Evolutionary conservation across 306 rosid genomes (phyloP).

Genomic region (Rosa multiflora): DNA sequence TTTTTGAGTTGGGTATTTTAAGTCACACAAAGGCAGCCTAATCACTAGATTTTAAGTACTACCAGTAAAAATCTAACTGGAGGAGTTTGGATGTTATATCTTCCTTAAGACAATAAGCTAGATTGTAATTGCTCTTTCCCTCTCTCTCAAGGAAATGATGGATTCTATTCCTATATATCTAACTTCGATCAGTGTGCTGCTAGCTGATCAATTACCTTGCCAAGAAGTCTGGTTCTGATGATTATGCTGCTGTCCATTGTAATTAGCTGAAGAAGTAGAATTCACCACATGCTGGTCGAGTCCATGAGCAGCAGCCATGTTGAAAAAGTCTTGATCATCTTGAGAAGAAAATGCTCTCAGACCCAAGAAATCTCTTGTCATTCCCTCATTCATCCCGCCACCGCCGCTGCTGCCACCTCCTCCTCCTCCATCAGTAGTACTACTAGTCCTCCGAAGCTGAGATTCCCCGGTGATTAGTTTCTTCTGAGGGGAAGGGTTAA

Average conservation of each 20-base stretch:
- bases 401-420: not conserved
- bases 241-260: slow-evolving; percentile 35
- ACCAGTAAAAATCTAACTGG: not conserved
- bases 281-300: slow-evolving; percentile 35
- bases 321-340: slow-evolving; percentile 36
- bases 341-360: slow-evolving; percentile 42
- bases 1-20: no score
- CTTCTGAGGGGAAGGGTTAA: not conserved
- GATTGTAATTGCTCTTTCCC: slow-evolving; percentile 1
- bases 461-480: not conserved
- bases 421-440: not conserved
- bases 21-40: no score
- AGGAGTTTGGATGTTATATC: not conserved
- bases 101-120: not conserved
- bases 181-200: not conserved
- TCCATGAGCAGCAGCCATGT: slow-evolving; percentile 35
- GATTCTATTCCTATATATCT: not conserved
- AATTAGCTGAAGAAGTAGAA: slow-evolving; percentile 26
- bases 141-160: not conserved
- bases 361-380: slow-evolving; percentile 76
- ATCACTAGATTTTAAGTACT: not conserved
- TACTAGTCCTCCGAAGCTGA: slow-evolving; percentile 4
- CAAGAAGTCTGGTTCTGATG: slow-evolving; percentile 50
- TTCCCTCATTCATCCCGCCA: slow-evolving; percentile 29
- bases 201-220: slow-evolving; percentile 33